Evolutionary conservation across 306 rosid genomes (phyloP).

Genomic region (Echinosophora koreensis): DNA sequence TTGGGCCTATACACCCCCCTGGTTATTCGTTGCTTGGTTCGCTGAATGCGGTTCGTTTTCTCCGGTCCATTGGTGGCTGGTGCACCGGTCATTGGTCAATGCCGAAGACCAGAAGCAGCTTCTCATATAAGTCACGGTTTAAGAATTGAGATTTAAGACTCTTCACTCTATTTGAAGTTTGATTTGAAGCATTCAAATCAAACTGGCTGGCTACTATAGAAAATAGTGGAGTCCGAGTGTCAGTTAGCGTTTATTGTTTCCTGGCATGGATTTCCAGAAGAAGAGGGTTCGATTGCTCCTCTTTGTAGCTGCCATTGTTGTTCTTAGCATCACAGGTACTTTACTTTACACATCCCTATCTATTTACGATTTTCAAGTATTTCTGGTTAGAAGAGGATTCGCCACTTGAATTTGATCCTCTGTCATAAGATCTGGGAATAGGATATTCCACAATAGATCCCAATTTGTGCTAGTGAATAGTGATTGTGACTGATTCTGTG

Average conservation of each 20-base stretch:
- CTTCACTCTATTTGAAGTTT: slow-evolving; percentile 37
- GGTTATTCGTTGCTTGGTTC: neutral
- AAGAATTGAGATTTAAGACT: neutral
- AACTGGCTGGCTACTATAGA: neutral
- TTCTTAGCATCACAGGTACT: slow-evolving; percentile 80
- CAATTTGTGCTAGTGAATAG: neutral
- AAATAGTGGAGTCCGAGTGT: neutral
- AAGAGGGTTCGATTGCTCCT: slow-evolving; percentile 59
- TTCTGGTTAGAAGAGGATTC: slow-evolving; percentile 8
- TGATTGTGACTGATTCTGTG: neutral
- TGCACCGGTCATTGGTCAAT: slow-evolving; percentile 36
- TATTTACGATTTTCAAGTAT: neutral
- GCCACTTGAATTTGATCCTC: neutral
- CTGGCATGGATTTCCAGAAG: slow-evolving; percentile 67
- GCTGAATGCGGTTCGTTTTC: neutral
- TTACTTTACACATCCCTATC: neutral
- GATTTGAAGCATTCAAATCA: slow-evolving; percentile 18
- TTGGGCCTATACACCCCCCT: slow-evolving; percentile 5
- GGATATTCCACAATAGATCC: slow-evolving; percentile 2
- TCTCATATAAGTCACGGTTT: slow-evolving; percentile 5
- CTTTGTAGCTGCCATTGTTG: slow-evolving; percentile 53
- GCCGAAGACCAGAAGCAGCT: neutral
- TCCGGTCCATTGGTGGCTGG: neutral
- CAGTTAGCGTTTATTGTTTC: slow-evolving; percentile 6
- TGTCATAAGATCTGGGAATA: slow-evolving; percentile 33